These are phyloP conservation scores for Rhamnella rubrinervis DNA, from an alignment of 331 rosid species.

Conservation along the genomic window DNA sequence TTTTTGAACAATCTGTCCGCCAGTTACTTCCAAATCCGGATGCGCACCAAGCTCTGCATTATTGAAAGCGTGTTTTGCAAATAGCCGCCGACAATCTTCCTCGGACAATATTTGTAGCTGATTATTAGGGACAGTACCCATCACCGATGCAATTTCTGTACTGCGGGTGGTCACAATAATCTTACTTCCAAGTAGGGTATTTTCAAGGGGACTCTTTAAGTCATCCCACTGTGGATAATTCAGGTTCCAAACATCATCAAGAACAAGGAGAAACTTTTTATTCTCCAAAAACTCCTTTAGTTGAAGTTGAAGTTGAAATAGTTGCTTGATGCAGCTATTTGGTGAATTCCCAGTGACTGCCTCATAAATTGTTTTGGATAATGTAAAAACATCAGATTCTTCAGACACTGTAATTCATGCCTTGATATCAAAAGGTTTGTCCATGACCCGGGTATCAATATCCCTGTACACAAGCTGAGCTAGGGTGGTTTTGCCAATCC, in stretches of 20 bases:
- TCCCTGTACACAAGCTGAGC: too few relatives aligned
- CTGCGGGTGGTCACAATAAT: constrained; percentile 18
- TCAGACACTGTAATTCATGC: too few relatives aligned
- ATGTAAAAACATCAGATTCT: too few relatives aligned
- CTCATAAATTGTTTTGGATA: too few relatives aligned
- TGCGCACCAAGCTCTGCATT: background rate
- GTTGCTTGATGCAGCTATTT: background rate
- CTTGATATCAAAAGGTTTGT: too few relatives aligned
- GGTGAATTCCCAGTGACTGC: too few relatives aligned
- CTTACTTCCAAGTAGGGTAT: constrained; percentile 18
- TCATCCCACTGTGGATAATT: background rate
- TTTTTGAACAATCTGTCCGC: constrained; percentile 1
- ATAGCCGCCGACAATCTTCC: constrained; percentile 3
- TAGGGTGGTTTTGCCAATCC: too few relatives aligned
- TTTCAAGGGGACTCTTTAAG: background rate
- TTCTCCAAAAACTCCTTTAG: background rate
- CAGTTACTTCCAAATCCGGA: constrained; percentile 7
- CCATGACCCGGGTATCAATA: too few relatives aligned
- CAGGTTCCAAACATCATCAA: constrained; percentile 19
- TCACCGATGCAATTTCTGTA: background rate
- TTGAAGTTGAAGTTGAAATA: constrained; percentile 12
- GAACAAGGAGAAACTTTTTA: constrained; percentile 13
- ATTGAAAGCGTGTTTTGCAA: background rate
- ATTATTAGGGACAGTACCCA: constrained; percentile 16
- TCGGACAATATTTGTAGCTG: background rate